Conservation (phyloP, 176 grass and related monocot species). For the Canna indica region DNA sequence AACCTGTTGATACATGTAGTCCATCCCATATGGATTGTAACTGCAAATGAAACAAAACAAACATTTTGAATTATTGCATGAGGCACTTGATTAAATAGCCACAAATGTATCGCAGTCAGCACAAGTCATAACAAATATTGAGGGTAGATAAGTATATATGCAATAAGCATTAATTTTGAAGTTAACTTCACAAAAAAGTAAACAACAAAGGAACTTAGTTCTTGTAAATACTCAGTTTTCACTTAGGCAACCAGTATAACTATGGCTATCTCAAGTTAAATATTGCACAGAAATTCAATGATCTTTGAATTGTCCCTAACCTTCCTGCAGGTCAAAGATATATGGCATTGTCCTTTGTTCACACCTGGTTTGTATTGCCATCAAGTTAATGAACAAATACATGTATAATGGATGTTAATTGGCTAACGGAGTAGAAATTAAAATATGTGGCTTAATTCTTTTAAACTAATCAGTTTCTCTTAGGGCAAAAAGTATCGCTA, state of each 20-base stretch:
- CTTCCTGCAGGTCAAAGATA: no score
- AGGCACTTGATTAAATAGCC: constrained; percentile 19
- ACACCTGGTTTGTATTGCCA: no score
- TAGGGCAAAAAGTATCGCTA: no score
- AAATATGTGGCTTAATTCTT: no score
- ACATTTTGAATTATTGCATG: constrained; percentile 26
- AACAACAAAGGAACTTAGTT: background rate
- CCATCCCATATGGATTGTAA: constrained; percentile 64
- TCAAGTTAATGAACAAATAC: no score
- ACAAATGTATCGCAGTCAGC: background rate
- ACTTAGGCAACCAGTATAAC: background rate
- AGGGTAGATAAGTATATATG: background rate
- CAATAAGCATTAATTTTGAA: background rate
- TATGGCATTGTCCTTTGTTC: no score
- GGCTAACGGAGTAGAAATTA: no score
- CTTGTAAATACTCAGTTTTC: background rate
- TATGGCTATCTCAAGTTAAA: background rate
- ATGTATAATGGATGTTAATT: no score
- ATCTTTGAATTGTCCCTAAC: no score
- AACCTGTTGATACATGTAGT: constrained; percentile 94
- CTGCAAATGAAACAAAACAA: constrained; percentile 54
- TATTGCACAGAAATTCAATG: background rate
- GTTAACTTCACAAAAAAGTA: background rate
- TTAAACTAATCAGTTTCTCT: no score
- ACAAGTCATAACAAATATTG: background rate